Evolutionary conservation across 495 filamentous ascomycete species (phyloP), one percentile per base, ranked within the genome.

Genomic region (Chaetomium fimeti): DNA sequence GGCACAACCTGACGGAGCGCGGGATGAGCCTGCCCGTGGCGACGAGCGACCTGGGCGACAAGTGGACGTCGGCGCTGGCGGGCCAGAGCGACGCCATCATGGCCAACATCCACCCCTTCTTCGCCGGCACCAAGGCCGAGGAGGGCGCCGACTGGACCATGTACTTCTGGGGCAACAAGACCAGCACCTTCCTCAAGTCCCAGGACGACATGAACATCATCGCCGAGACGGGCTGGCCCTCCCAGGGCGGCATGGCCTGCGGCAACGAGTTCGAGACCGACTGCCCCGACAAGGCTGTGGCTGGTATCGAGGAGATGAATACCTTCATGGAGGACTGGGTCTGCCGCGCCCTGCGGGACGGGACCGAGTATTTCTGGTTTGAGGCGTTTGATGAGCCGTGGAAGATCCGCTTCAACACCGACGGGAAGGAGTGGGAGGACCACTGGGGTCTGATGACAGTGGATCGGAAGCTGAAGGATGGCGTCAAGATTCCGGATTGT

Each of bases 31-130:
- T 98, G 25, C 87, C 87, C 0, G 82, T 98, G n/a, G 91, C 91
- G 1, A 97, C 92, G 0, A 89, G 88, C 5, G 94, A 98, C 76
- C 83, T 98, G 5, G 94, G 94, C 18, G 89, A 93, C 66, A 89
- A 92, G 71, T 98, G 94, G 94, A 88, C 86, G 3, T 67, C 79
- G 2, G 70, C 79, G 0, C 82, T 98, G 18, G 88, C 90, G 0
- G 60, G 71, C 6, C 79, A 84, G 53, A 88, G 91, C 48, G 94
- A 98, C 68, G 84, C 90, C 65, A 86, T 97, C 72, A 98, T 98
- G 93, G 90, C 91, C 22, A 98, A 98, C 73, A 88, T 98, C 40
- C 94, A 98, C 75, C 94, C 94, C 2, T 98, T 98, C 82, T 98
- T 98, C 69, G 91, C 87, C 5, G 94, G 94, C 59, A 86, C 91